phyloP scores from a whole-genome alignment of 2,329 filamentous ascomycete species.

The Kalaharituber pfeilii region DNA sequence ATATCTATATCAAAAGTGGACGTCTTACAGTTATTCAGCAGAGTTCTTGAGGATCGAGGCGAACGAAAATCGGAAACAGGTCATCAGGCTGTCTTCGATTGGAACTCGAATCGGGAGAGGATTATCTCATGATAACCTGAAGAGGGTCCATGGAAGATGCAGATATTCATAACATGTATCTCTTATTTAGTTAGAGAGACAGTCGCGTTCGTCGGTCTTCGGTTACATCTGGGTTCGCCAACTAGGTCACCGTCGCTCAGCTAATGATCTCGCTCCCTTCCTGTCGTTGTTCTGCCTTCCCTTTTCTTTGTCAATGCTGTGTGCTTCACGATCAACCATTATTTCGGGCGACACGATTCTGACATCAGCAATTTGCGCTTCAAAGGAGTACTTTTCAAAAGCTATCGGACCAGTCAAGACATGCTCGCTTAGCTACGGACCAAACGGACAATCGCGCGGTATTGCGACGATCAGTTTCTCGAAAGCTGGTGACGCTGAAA shows the following conservation, averaged over 20 bases:
- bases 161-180: background rate
- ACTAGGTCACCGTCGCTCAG: background rate
- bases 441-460: conserved; percentile 77
- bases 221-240: conserved; percentile 3
- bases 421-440: conserved; percentile 81
- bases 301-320: conserved; percentile 2
- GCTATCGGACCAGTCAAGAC: conserved; percentile 80
- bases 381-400: conserved; percentile 89
- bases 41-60: conserved; percentile 19
- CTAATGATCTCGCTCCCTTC: background rate
- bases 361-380: conserved; percentile 20
- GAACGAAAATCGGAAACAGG: conserved; percentile 19
- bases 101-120: conserved; percentile 19
- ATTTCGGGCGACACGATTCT: conserved; percentile 16
- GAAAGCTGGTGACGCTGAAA: conserved; percentile 63
- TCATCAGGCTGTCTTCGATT: conserved; percentile 15
- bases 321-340: conserved; percentile 6
- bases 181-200: conserved; percentile 5
- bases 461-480: conserved; percentile 78
- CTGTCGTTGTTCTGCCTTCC: background rate
- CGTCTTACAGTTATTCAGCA: conserved; percentile 4
- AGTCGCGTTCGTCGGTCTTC: conserved; percentile 11
- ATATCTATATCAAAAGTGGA: conserved; percentile 1
- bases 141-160: conserved; percentile 5
- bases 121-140: conserved; percentile 11